Evolutionary conservation across 352 stramenopile species (phyloP), one percentile per base, ranked within the genome.

Genomic region (Albugo laibachii): DNA sequence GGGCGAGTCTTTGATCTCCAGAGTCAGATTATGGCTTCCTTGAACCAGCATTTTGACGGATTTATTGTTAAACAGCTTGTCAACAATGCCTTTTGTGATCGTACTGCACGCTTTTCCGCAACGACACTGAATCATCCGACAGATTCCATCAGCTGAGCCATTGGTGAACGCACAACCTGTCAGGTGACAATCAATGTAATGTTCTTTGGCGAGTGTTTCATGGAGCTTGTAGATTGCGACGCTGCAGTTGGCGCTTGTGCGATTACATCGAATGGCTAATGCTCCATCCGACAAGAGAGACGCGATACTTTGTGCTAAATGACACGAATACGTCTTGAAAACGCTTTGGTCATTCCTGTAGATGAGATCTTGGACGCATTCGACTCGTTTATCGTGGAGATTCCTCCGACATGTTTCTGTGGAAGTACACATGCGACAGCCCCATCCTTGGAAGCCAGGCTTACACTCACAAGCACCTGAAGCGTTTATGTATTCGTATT

Each of bases 131-230:
- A 83, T 80, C 41, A 63, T 43, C 1, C 16, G 49, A 41, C 66
- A 83, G 8, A 24, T 43, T 18, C 60, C 63, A 48, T 63, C 62
- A 16, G 62, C 59, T 2, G 52, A 50, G 27, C 61, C 71, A 47
- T 61, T 62, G 4, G 44, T 34, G 36, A 85, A 85, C 0, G 47
- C 50, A 40, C 75, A 88, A 6, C 50, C 38, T 1, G 61, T 66
- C 38, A 85, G 59, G 53, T 58, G 55, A 58, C 75, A 88, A 53
- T 88, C 69, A 48, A 88, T 70, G 39, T 81, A 63, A 52, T 88
- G 75, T 16, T 63, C 55, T 43, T 69, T 55, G 16, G 50, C 45
- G 5, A 80, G 49, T 4, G 62, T 67, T 5, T 64, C 53, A 15
- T 71, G 58, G 10, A 59, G 42, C 52, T 83, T 83, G 55, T 69